Conservation (phyloP, 1,139 yeast species). For the Chernovozyma sophiae-reginae region DNA sequence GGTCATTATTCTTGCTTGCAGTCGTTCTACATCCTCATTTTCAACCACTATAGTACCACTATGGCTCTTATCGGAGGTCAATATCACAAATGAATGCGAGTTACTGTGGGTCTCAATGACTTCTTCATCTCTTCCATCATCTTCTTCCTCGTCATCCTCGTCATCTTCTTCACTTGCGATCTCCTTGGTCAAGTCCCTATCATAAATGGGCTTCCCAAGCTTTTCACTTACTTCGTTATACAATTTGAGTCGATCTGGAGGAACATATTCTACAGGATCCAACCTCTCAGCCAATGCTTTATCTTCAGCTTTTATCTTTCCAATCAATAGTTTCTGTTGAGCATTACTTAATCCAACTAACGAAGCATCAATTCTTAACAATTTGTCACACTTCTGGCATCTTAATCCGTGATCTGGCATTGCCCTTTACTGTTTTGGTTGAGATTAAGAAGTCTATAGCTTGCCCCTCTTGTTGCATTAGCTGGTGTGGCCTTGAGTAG, state of each 20-base stretch:
- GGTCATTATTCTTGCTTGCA: too few relatives aligned
- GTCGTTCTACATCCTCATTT: too few relatives aligned
- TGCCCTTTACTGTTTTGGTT: too few relatives aligned
- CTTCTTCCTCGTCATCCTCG: neutral
- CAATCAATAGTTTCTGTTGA: conserved; percentile 29
- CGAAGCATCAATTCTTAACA: conserved; percentile 27
- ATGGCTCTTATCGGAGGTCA: neutral
- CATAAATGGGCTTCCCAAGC: conserved; percentile 17
- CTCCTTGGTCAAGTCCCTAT: conserved; percentile 14
- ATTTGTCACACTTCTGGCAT: conserved; percentile 35
- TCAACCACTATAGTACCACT: too few relatives aligned
- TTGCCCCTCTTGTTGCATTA: too few relatives aligned
- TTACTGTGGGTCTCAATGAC: conserved; percentile 8
- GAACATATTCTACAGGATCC: conserved; percentile 29
- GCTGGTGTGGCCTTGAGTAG: too few relatives aligned
- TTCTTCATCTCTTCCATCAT: conserved; percentile 6
- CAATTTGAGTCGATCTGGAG: conserved; percentile 28
- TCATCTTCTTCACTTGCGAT: conserved; percentile 12
- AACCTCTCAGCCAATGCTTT: conserved; percentile 5
- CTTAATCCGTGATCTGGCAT: conserved; percentile 10
- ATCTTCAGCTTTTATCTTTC: conserved; percentile 16
- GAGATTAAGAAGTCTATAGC: too few relatives aligned
- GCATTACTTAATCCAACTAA: conserved; percentile 27
- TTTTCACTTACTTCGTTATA: conserved; percentile 17
- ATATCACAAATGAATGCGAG: conserved; percentile 5